These are phyloP conservation scores for Populus tomentosa DNA, from an alignment of 441 rosid genomes.

Conservation along the genomic window DNA sequence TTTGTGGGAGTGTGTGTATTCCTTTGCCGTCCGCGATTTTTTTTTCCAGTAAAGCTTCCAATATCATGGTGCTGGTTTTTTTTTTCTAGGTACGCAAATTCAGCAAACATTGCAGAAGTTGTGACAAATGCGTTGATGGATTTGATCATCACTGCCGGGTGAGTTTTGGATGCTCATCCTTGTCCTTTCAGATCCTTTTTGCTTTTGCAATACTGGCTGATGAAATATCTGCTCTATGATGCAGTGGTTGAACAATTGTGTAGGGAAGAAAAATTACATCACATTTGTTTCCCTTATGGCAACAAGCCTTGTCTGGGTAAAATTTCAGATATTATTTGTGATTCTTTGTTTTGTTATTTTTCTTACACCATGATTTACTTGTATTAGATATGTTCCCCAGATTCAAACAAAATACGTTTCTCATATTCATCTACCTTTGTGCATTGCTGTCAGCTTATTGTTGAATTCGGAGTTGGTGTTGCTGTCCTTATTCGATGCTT, in stretches of 20 bases:
- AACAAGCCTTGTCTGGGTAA: constrained; percentile 84
- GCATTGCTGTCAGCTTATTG: constrained; percentile 55
- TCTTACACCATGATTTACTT: background rate
- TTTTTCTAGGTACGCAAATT: constrained; percentile 73
- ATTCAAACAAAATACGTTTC: background rate
- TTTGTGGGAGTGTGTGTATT: background rate
- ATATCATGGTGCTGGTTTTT: constrained; percentile 5
- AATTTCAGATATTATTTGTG: constrained; percentile 12
- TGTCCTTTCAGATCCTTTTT: background rate
- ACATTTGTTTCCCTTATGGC: constrained; percentile 93
- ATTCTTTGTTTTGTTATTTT: constrained; percentile 8
- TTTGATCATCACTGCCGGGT: constrained; percentile 99
- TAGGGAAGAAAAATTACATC: constrained; percentile 83
- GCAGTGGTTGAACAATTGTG: constrained; percentile 98
- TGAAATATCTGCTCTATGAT: constrained; percentile 24
- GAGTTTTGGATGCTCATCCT: constrained; percentile 21
- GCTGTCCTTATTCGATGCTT: constrained; percentile 86
- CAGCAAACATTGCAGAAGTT: constrained; percentile 97
- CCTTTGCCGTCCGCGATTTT: background rate
- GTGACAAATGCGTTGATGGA: constrained; percentile 94
- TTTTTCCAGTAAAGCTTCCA: background rate
- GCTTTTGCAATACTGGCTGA: background rate
- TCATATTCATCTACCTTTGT: constrained; percentile 11
- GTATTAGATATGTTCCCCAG: background rate
- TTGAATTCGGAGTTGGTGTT: constrained; percentile 91